Evolutionary conservation across 495 filamentous ascomycete genomes (phyloP), one percentile per base, ranked within the genome.

Genomic region (Zalerion maritima): DNA sequence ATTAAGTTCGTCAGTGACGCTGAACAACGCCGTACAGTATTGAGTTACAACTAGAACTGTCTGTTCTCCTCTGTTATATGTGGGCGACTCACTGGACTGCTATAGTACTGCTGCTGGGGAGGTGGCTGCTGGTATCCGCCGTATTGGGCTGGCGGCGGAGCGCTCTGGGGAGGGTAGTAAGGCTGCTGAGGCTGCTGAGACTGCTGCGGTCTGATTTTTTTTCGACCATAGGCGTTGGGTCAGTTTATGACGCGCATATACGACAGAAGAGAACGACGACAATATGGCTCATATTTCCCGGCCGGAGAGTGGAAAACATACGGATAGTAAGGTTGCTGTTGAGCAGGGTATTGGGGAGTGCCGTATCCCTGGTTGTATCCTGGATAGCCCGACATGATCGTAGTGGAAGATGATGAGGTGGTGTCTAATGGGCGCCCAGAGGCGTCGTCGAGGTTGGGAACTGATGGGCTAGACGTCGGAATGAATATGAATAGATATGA

Each of bases 101-200:
- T 37, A 28, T 51, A 54, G 25, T 29, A 38, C 28, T 51, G 41
- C 18, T 40, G 45, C 26, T 54, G 54, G 18, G 51, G 59, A 14
- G 51, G 50, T 2, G 46, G 55, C 33, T 66, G 62, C 25, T 58
- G 53, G 37, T 66, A 70, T 25, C 53, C 54, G 41, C 60, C 64
- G 41, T 55, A 57, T 15, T 54, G 61, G 15, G 24, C 33, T 0
- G 44, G 42, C 18, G 47, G 37, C 2, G 49, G 45, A 14, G 39
- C 41, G 12, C 31, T 36, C 29, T 52, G 54, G 16, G 46, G 49
- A 32, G 50, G 56, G 20, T 58, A 52, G 42, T 56, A 54, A 25
- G 50, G 49, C 38, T 46, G 52, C 22, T 54, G 55, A 23, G 26
- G 36, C 18, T 47, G 47, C 10, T 37, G 40, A 13, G 40, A 41